Base-by-base conservation (phyloP, 2,329 filamentous ascomycete species). In the Fusarium sp. region DNA sequence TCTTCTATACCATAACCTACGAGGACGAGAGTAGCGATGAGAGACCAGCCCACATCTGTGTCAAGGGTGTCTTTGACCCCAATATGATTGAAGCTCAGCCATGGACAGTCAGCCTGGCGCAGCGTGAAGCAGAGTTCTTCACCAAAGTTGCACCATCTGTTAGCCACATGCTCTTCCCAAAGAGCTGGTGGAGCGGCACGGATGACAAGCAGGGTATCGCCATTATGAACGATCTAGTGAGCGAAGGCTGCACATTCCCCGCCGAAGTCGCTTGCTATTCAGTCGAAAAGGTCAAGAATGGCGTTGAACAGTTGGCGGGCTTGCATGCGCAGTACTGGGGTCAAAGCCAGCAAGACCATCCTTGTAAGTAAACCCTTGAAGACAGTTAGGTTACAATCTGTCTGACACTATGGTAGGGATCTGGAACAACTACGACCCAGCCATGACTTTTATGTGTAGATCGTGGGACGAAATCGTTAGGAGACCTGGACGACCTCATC, bases 61-160 rank as follows among this genome's bases (percentile, higher is more conserved):
- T 78, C 51, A 78, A 78, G 64, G 76, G 75, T 15, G 71, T 73
- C n/a, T 77, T 78, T 54, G 72, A 76, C 46, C 73, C 72, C 7
- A 61, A 56, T 11, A 75, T 76, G 70, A 60, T 73, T 2, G 54
- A 62, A 8, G 51, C 54, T 6, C 65, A 70, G 19, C 67, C 67
- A 9, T 70, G 65, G 63, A 70, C 63, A 0, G 53, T 67, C 10
- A 70, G 63, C 19, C 47, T 72, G 9, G 71, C 73, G 23, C 72
- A 75, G 4, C 73, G 72, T 15, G 76, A 78, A 57, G 72, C 74
- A 38, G 69, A 74, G 3, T 78, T 78, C 63, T 77, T 76, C 61
- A 50, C 63, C 2, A 70, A 71, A 52, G 59, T 78, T 8, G 75
- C 74, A 1, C 74, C 76, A 3, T 53, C 36, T 1, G 61, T 77